These are phyloP conservation scores for Gossypium australe DNA, from an alignment of 345 rosid genomes.

Conservation along the genomic window DNA sequence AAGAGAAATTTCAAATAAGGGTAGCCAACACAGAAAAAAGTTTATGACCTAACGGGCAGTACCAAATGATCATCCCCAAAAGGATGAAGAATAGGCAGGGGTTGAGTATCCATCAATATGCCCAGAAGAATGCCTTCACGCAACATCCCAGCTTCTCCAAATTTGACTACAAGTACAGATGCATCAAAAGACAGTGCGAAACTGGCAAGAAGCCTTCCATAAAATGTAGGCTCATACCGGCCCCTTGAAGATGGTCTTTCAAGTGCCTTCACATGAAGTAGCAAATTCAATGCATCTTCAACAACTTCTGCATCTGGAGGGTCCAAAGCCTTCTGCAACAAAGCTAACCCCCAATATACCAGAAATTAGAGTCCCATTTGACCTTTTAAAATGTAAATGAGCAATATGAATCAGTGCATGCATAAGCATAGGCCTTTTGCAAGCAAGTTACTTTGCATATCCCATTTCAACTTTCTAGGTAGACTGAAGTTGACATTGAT, in stretches of 20 bases:
- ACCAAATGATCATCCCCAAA: constrained; percentile 78
- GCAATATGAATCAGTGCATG: neutral
- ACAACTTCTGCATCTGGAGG: constrained; percentile 68
- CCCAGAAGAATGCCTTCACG: constrained; percentile 87
- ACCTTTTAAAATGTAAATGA: neutral
- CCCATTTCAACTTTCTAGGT: neutral
- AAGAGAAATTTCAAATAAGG: constrained; percentile 10
- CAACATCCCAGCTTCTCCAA: constrained; percentile 77
- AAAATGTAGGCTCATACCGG: constrained; percentile 82
- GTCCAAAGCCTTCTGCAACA: constrained; percentile 88
- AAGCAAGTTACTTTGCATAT: neutral
- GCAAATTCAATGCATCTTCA: constrained; percentile 70
- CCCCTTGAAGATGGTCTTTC: constrained; percentile 47
- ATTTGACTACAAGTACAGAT: constrained; percentile 64
- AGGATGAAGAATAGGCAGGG: constrained; percentile 74
- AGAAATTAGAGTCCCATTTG: constrained; percentile 15
- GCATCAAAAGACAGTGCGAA: constrained; percentile 84
- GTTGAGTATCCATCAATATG: constrained; percentile 74
- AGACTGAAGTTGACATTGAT: neutral
- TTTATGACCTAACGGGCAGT: constrained; percentile 24
- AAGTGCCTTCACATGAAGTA: constrained; percentile 53
- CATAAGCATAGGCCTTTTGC: neutral
- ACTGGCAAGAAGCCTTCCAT: constrained; percentile 79
- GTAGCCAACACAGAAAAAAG: constrained; percentile 17
- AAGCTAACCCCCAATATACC: constrained; percentile 36